A percentile compares a stretch with the other conserved stretches of the same genome.
Conservation (phyloP, 495 filamentous ascomycete species). For the Pyronema omphalodes region DNA sequence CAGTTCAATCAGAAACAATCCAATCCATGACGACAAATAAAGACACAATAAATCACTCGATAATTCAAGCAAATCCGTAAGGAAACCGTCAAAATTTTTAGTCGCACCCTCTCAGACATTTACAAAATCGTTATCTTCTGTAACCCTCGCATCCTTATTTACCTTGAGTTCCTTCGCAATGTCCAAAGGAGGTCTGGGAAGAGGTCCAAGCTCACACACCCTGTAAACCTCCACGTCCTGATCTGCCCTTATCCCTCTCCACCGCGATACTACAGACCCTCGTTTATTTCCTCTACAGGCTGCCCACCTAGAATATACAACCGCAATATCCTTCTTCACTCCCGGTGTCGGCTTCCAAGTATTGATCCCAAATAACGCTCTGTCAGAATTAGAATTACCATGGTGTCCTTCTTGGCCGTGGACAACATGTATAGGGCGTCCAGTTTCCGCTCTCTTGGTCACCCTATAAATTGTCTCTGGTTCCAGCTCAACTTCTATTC, state of each 20-base stretch:
- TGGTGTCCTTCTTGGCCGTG: too few relatives aligned
- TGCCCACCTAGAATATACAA: not conserved
- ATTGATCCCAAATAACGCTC: not conserved
- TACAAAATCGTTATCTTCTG: too few relatives aligned
- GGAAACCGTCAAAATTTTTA: too few relatives aligned
- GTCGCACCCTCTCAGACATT: too few relatives aligned
- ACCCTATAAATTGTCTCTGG: not conserved
- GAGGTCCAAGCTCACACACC: not conserved
- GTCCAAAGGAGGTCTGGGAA: too few relatives aligned
- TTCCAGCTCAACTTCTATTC: not conserved
- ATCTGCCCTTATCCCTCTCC: not conserved
- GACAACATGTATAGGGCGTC: not conserved
- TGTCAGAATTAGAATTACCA: too few relatives aligned
- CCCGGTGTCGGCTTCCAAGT: not conserved
- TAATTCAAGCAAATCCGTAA: too few relatives aligned
- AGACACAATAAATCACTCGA: too few relatives aligned
- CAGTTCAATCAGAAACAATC: too few relatives aligned
- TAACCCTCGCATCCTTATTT: too few relatives aligned
- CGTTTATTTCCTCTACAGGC: not conserved
- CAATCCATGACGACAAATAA: too few relatives aligned
- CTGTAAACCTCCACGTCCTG: not conserved
- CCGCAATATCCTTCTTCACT: not conserved
- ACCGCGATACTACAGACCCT: not conserved
- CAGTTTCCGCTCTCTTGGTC: not conserved
- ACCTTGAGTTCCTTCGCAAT: too few relatives aligned